phyloP scores from a whole-genome alignment of 306 rosid species.

The Cicer cuneatum region DNA sequence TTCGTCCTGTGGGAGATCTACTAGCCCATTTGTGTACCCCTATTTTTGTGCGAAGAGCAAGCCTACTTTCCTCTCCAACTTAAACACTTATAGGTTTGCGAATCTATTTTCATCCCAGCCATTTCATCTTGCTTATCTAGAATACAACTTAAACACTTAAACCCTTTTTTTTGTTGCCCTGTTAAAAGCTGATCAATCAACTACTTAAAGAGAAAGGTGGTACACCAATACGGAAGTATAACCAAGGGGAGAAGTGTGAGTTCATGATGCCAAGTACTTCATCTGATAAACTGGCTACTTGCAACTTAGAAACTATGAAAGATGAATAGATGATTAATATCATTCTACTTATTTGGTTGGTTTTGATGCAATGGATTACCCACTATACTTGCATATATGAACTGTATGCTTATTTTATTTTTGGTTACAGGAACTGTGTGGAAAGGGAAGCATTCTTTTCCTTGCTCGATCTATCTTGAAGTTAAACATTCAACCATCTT shows the following conservation, averaged over 20 bases:
- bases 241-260: neutral
- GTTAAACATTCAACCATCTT: conserved; percentile 54
- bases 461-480: conserved; percentile 78
- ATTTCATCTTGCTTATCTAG: conserved; percentile 5
- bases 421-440: conserved; percentile 74
- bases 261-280: conserved; percentile 36
- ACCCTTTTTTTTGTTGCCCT: neutral
- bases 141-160: neutral
- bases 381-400: conserved; percentile 25
- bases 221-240: conserved; percentile 8
- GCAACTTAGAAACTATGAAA: conserved; percentile 3
- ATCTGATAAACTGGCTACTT: conserved; percentile 6
- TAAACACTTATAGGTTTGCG: conserved; percentile 6
- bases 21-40: conserved; percentile 11
- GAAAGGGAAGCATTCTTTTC: conserved; percentile 80
- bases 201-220: conserved; percentile 11
- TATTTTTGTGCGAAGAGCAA: neutral
- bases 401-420: conserved; percentile 16
- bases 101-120: conserved; percentile 28
- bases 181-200: conserved; percentile 33
- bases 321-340: conserved; percentile 35
- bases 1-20: conserved; percentile 7
- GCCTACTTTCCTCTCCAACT: conserved; percentile 1
- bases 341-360: conserved; percentile 25
- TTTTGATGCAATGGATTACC: conserved; percentile 18